Percentiles rank a stretch among this genome's conserved stretches.
Evolutionary conservation across 2,329 filamentous ascomycete genomes (phyloP).

Genomic region (Xylaria sp.): DNA sequence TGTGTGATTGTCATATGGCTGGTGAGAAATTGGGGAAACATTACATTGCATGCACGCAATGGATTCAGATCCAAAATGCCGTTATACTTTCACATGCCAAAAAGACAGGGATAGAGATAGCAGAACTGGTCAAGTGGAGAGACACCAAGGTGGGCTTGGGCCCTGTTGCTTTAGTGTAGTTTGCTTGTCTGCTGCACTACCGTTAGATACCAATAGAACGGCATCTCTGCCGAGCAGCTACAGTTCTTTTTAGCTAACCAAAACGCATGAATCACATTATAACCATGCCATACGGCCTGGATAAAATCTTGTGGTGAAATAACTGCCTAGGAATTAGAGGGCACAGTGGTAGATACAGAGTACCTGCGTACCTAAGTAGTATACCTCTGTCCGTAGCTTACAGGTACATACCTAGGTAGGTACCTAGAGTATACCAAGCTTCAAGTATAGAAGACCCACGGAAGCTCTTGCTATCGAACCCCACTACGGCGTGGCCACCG

Average conservation of each 20-base stretch:
- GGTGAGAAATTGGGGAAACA: background rate
- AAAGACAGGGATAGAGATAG: constrained; percentile 35
- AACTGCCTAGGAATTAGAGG: background rate
- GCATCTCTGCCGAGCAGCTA: background rate
- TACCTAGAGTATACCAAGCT: background rate
- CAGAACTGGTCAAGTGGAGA: constrained; percentile 13
- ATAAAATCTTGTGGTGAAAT: background rate
- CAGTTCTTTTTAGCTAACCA: background rate
- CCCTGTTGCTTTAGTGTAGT: constrained; percentile 3
- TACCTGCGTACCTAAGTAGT: background rate
- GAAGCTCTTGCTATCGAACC: constrained; percentile 16
- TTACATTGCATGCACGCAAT: constrained; percentile 1
- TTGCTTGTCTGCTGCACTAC: background rate
- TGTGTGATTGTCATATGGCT: background rate
- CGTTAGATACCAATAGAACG: background rate
- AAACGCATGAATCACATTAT: constrained; percentile 2
- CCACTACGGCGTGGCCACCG: constrained; percentile 25
- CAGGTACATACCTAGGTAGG: background rate
- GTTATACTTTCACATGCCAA: constrained; percentile 37
- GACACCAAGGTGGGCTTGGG: background rate
- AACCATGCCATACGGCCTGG: constrained; percentile 16
- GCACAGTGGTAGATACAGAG: background rate
- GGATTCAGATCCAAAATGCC: background rate
- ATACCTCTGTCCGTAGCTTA: too few relatives aligned
- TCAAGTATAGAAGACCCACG: background rate